Percentiles rank a stretch among this genome's conserved stretches.
These are phyloP conservation scores for Metschnikowia lachancei DNA, from an alignment of 805 yeast species.

Conservation along the genomic window DNA sequence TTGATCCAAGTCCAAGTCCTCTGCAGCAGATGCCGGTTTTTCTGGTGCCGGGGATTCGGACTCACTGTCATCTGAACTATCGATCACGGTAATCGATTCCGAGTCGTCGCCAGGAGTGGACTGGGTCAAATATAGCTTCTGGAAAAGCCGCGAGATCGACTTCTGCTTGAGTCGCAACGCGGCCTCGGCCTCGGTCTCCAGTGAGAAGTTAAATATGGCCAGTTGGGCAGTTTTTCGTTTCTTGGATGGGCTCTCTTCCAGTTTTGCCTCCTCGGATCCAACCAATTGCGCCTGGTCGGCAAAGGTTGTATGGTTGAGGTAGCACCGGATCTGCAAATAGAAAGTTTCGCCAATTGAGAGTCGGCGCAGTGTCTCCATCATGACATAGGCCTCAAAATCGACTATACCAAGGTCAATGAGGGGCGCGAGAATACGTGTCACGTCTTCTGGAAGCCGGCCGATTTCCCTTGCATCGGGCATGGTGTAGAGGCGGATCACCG, in stretches of 20 bases:
- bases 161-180: slow-evolving; percentile 50
- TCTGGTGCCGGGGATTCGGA: slow-evolving; percentile 12
- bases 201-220: slow-evolving; percentile 25
- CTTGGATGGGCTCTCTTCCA: slow-evolving; percentile 16
- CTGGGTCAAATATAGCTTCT: slow-evolving; percentile 39
- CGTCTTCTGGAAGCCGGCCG: slow-evolving; percentile 72
- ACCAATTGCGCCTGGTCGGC: slow-evolving; percentile 12
- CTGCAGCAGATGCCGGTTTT: slow-evolving; percentile 21
- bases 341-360: slow-evolving; percentile 77
- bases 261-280: slow-evolving; percentile 3
- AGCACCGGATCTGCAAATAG: slow-evolving; percentile 66
- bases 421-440: slow-evolving; percentile 64
- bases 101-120: neutral
- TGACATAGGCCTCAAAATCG: slow-evolving; percentile 53
- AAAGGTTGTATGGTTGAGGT: slow-evolving; percentile 43
- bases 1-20: slow-evolving; percentile 64
- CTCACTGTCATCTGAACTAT: slow-evolving; percentile 3
- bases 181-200: slow-evolving; percentile 55
- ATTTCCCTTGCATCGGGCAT: slow-evolving; percentile 48
- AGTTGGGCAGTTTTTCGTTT: slow-evolving; percentile 19
- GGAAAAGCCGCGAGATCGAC: slow-evolving; percentile 56
- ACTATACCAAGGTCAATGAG: slow-evolving; percentile 56
- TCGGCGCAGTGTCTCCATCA: slow-evolving; percentile 52
- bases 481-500: slow-evolving; percentile 36
- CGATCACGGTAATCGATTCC: slow-evolving; percentile 1